Base-by-base conservation (phyloP, 805 yeast species). In the Saccharomycopsis babjevae region DNA sequence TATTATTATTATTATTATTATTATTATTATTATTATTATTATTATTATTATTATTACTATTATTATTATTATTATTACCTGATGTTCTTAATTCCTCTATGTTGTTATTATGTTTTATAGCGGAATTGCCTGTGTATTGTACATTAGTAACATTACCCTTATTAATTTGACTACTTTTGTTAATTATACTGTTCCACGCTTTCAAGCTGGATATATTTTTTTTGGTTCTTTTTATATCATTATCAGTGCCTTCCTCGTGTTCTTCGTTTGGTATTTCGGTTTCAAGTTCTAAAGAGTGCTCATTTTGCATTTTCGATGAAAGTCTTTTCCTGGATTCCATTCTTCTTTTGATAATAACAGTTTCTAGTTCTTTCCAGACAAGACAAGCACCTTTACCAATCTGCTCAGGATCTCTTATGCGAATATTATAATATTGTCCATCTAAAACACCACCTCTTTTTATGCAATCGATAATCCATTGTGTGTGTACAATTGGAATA, bases 401-500 rank as follows among this genome's bases (percentile, higher is more conserved):
- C 30, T 66, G 55, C 2, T 68, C 65, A 16, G 43, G 22, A 34
- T 57, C 57, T 5, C 15, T 67, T 3, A 67, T 63, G 13, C 61
- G 22, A 15, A 73, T 65, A 54, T 68, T 62, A 64, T 70, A 77
- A 56, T 68, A 68, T 1, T 63, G 54, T 5, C 68, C 70, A 10
- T 72, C 72, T 50, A 78, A 64, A 0, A 75, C 69, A 1, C 77
- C 78, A 16, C 72, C 73, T 58, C 80, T 65, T 56, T 71, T 70
- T 1, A 74, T 38, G 8, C 79, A 74, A 59, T 77, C 73, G 1
- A 67, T 54, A 2, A 79, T 62, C 83, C 83, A 81, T 7, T 68
- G 57, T 0, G 79, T 77, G 50, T 73, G 72, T 2, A 78, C 74
- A 1, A 73, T 69, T 1, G 75, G 74, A 6, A 78, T 73, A 7